Evolutionary conservation across 176 grass and related monocot species (phyloP), one percentile per base, ranked within the genome.

Genomic region (Miscanthus lutarioriparius): DNA sequence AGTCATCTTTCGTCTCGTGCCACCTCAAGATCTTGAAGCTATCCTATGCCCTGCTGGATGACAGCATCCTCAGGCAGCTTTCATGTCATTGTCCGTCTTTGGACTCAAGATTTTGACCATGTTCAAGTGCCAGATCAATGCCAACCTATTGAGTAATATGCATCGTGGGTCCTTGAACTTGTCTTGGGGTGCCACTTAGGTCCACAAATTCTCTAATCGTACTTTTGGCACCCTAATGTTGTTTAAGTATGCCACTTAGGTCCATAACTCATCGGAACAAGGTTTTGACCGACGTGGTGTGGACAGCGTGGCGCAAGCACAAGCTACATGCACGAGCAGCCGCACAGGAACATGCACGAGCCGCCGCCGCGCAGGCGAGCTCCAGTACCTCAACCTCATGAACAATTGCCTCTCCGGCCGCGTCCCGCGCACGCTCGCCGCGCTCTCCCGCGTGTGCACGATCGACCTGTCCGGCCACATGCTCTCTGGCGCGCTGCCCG

Each of bases 381-480:
- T 99, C 40, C 36, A 80, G 8, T 96, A 96, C 93, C 96, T 99
- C 77, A 99, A 96, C 64, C 41, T 99, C 74, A 91, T 96, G 93
- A 85, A 84, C 83, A 99, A 96, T 71, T 74, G 80, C 33, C 89
- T 99, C 47, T 36, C 89, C 7, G 93, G 96, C 13, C 47, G 28
- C 73, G 82, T 99, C 51, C 96, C 96, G 2, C 81, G 76, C 8
- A 67, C 88, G 38, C 83, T 99, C 58, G 82, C 28, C 65, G 89
- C 76, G 45, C 88, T 95, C 75, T 74, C 67, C 13, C 80, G 80
- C 62, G 87, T 92, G 35, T 23, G 30, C 28, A 89, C 70, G 3
- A 77, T 99, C 10, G 96, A 99, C 88, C 78, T 99, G 13, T 99
- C 93, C 6, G 70, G 73, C 68, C 96, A 99, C 80, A 10, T 90